These are phyloP conservation scores for Magnolia officinalis DNA, from an alignment of 164 flowering plant species.

Conservation along the genomic window DNA sequence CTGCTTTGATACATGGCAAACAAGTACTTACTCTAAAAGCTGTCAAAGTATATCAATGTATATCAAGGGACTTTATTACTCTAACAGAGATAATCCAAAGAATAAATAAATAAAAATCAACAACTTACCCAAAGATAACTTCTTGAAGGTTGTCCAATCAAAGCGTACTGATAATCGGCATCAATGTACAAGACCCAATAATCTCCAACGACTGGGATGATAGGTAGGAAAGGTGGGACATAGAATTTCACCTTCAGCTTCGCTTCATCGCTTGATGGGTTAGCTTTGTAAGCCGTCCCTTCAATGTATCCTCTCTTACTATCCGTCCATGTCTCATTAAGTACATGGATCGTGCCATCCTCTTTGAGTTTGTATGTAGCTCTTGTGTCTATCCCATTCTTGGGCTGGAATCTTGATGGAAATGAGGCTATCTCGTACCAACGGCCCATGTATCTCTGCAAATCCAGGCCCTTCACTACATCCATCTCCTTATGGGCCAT, in stretches of 20 bases:
- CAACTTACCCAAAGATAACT: conserved; percentile 76
- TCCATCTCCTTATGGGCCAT: conserved; percentile 44
- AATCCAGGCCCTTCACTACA: conserved; percentile 70
- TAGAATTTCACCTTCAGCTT: conserved; percentile 91
- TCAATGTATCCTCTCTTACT: conserved; percentile 74
- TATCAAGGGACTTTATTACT: no score
- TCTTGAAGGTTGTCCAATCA: conserved; percentile 74
- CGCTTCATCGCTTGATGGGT: conserved; percentile 78
- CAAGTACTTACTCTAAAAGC: no score
- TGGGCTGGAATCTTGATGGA: conserved; percentile 78
- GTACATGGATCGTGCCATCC: conserved; percentile 75
- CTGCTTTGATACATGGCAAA: no score
- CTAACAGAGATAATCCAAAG: not conserved
- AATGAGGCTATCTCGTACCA: conserved; percentile 96
- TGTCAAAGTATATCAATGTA: no score
- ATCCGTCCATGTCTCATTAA: conserved; percentile 76
- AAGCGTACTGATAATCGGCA: conserved; percentile 66
- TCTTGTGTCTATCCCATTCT: conserved; percentile 64
- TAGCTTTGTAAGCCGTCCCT: conserved; percentile 85
- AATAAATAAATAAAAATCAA: not conserved
- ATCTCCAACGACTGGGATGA: conserved; percentile 80
- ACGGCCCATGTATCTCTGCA: conserved; percentile 77
- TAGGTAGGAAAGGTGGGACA: conserved; percentile 85
- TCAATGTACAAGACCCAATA: conserved; percentile 89
- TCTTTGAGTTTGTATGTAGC: conserved; percentile 76